Conservation (phyloP, 148 eudicot genomes). For the Chenopodium quinoa region DNA sequence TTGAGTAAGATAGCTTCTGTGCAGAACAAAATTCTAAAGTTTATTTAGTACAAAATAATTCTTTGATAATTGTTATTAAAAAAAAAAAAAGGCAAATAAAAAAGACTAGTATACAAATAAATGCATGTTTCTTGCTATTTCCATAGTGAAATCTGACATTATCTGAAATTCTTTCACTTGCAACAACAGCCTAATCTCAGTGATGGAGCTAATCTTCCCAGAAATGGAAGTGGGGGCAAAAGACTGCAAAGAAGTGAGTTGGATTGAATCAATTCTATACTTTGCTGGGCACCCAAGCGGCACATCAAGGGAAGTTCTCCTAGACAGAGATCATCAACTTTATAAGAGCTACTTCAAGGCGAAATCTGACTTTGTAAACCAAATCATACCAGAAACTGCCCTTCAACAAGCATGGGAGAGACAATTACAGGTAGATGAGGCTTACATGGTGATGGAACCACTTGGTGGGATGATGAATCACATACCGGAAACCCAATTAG, state of each 20-base stretch:
- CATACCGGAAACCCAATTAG: slow-evolving; percentile 19
- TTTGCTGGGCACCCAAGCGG: slow-evolving; percentile 26
- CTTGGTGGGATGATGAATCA: slow-evolving; percentile 28
- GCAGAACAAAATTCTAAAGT: not conserved
- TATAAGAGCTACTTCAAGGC: slow-evolving; percentile 28
- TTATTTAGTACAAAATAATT: not conserved
- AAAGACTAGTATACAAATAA: not conserved
- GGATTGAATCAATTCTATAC: slow-evolving; percentile 35
- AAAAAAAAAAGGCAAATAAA: not conserved
- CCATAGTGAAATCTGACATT: not conserved
- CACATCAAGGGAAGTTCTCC: slow-evolving; percentile 21
- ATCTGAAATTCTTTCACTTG: not conserved
- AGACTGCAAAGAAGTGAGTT: slow-evolving; percentile 45
- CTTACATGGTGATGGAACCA: slow-evolving; percentile 23
- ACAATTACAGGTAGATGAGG: slow-evolving; percentile 3
- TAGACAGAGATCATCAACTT: slow-evolving; percentile 24
- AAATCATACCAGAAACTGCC: slow-evolving; percentile 26
- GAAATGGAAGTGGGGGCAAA: slow-evolving; percentile 35
- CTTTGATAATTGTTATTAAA: not conserved
- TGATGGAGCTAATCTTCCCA: slow-evolving; percentile 40
- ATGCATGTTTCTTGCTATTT: not conserved
- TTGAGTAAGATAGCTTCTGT: not conserved
- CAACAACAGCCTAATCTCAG: slow-evolving; percentile 29
- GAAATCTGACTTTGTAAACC: slow-evolving; percentile 32
- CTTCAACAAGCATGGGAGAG: slow-evolving; percentile 22